phyloP scores from a whole-genome alignment of 768 basidiomycete genomes.

The Rhodotorula paludigena region DNA sequence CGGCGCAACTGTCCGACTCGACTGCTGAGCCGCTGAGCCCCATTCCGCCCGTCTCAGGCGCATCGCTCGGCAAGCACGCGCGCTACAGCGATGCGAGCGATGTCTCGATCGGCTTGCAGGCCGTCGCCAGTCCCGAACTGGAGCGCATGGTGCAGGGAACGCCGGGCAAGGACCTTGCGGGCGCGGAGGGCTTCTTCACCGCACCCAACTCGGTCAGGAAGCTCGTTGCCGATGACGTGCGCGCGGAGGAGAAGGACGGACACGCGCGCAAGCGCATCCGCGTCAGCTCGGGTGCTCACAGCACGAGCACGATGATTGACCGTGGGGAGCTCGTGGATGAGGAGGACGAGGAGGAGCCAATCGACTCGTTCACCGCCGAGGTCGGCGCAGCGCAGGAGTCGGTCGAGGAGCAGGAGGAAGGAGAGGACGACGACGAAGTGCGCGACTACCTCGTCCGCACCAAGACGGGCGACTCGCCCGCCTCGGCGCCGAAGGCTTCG shows the following conservation, averaged over 20 bases:
- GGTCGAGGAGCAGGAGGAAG: slow-evolving; percentile 3
- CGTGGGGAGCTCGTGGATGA: neutral
- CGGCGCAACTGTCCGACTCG: neutral
- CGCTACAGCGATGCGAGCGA: slow-evolving; percentile 17
- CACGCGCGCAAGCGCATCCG: slow-evolving; percentile 20
- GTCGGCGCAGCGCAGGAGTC: neutral
- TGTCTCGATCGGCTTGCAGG: slow-evolving; percentile 10
- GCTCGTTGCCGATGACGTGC: neutral
- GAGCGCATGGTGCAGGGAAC: neutral
- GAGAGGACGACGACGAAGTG: slow-evolving; percentile 3
- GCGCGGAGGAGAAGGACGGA: neutral
- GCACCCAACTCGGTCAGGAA: neutral
- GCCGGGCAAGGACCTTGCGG: neutral
- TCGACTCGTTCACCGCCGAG: neutral
- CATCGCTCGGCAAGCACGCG: slow-evolving; percentile 18
- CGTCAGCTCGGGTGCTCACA: neutral
- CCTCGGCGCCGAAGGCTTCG: neutral
- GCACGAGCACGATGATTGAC: neutral
- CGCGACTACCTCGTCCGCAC: slow-evolving; percentile 22
- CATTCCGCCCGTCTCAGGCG: neutral
- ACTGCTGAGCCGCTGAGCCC: neutral
- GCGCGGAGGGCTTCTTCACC: neutral
- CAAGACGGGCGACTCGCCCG: slow-evolving; percentile 27
- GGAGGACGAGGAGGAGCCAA: slow-evolving; percentile 1
- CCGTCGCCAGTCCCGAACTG: neutral